Percentiles rank a stretch among this genome's conserved stretches.
Evolutionary conservation across 2,329 filamentous ascomycete genomes (phyloP).

Genomic region (Botryosphaeria dothidea): DNA sequence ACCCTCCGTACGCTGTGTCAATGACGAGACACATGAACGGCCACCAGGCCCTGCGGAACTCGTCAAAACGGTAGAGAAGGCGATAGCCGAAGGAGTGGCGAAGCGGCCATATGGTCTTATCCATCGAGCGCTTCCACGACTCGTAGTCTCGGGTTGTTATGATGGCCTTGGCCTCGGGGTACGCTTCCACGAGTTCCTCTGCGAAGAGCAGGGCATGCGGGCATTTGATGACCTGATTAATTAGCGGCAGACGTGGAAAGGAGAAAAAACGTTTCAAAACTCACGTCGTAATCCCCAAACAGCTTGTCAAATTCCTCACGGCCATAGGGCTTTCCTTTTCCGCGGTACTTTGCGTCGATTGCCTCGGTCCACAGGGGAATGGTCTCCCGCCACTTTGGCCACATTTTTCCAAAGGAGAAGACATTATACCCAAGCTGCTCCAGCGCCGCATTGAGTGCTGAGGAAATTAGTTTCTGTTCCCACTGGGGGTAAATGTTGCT

Average conservation of each 20-base stretch:
- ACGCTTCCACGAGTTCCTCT: constrained; percentile 24
- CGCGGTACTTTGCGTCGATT: constrained; percentile 35
- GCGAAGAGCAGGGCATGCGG: constrained; percentile 17
- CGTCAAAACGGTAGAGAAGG: background rate
- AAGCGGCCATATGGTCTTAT: constrained; percentile 1
- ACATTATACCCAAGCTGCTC: too few species aligned
- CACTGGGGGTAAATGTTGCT: too few species aligned
- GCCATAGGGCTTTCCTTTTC: constrained; percentile 27
- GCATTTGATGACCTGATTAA: background rate
- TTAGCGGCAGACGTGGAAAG: background rate
- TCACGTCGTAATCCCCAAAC: constrained; percentile 29
- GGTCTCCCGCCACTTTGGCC: too few species aligned
- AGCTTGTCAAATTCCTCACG: constrained; percentile 38
- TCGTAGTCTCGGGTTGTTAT: constrained; percentile 19
- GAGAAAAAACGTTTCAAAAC: background rate
- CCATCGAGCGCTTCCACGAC: constrained; percentile 16
- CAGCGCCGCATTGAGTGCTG: too few species aligned
- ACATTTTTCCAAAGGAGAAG: too few species aligned
- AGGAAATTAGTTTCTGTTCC: too few species aligned
- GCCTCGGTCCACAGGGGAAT: constrained; percentile 35
- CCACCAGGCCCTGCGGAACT: background rate
- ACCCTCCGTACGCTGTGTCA: background rate
- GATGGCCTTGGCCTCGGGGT: constrained; percentile 26
- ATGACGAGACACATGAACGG: background rate
- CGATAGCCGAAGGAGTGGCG: background rate